A percentile compares a stretch with the other conserved stretches of the same genome.
These are phyloP conservation scores for Taphrina flavorubra DNA, from an alignment of 1,139 yeast species.

Conservation along the genomic window DNA sequence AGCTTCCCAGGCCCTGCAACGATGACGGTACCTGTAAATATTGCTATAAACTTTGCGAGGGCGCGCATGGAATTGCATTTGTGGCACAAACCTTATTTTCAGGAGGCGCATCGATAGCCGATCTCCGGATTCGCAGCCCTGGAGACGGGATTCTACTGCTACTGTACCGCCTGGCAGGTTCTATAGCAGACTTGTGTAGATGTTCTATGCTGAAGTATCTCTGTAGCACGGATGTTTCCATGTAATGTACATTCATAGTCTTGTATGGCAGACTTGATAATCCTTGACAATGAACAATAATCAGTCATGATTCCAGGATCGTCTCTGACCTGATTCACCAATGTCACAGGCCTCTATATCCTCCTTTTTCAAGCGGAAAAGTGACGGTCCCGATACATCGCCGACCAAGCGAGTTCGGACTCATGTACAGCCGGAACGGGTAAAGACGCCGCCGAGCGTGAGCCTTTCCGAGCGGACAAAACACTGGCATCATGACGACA, in stretches of 20 bases:
- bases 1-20: too few species aligned
- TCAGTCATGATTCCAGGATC: too few species aligned
- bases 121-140: neutral
- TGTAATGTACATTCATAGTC: neutral
- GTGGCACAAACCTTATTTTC: slow-evolving; percentile 19
- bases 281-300: too few species aligned
- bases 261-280: too few species aligned
- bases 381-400: slow-evolving; percentile 3
- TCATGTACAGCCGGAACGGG: slow-evolving; percentile 2
- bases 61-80: neutral
- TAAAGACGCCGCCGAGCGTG: slow-evolving; percentile 10
- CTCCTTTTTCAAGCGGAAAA: slow-evolving; percentile 29
- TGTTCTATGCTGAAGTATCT: neutral
- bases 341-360: slow-evolving; percentile 30
- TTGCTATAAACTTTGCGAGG: too few species aligned
- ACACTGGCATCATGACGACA: slow-evolving; percentile 31
- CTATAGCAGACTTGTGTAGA: too few species aligned
- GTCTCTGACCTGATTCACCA: neutral
- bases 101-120: slow-evolving; percentile 7
- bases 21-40: too few species aligned
- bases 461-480: slow-evolving; percentile 19
- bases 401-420: slow-evolving; percentile 3
- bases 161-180: too few species aligned
- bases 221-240: neutral
- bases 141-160: too few species aligned